Conservation (phyloP, 805 yeast genomes). For the Candida vaughaniae region DNA sequence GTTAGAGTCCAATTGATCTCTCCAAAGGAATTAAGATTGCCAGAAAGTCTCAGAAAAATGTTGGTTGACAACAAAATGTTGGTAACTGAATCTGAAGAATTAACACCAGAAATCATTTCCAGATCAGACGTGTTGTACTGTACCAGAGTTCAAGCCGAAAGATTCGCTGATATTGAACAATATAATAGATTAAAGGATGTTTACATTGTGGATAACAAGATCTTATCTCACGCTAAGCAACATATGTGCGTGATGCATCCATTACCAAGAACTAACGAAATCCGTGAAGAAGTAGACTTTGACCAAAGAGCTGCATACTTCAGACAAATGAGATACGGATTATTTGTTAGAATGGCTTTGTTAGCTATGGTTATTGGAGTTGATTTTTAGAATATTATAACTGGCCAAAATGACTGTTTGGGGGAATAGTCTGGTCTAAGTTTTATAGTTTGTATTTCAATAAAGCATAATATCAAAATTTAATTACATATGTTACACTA, state of each 20-base stretch:
- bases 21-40: slow-evolving; percentile 85
- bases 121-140: slow-evolving; percentile 94
- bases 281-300: slow-evolving; percentile 96
- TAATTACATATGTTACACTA: too few relatives aligned
- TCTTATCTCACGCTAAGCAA: slow-evolving; percentile 88
- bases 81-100: slow-evolving; percentile 67
- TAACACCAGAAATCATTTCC: slow-evolving; percentile 83
- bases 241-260: slow-evolving; percentile 99
- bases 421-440: too few relatives aligned
- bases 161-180: slow-evolving; percentile 74
- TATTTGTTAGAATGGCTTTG: slow-evolving; percentile 97
- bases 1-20: slow-evolving; percentile 90
- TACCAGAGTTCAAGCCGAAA: slow-evolving; percentile 97
- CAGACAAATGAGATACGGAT: slow-evolving; percentile 99
- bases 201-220: slow-evolving; percentile 89
- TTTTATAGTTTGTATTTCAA: slow-evolving; percentile 5
- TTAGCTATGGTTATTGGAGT: slow-evolving; percentile 97
- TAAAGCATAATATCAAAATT: too few relatives aligned
- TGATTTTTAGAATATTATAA: slow-evolving; percentile 49
- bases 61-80: slow-evolving; percentile 67
- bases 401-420: slow-evolving; percentile 10
- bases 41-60: slow-evolving; percentile 67
- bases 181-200: slow-evolving; percentile 88
- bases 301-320: slow-evolving; percentile 99
- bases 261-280: slow-evolving; percentile 94